Evolutionary conservation across 2,329 filamentous ascomycete species (phyloP).

Genomic region (Sporothrix humicola): DNA sequence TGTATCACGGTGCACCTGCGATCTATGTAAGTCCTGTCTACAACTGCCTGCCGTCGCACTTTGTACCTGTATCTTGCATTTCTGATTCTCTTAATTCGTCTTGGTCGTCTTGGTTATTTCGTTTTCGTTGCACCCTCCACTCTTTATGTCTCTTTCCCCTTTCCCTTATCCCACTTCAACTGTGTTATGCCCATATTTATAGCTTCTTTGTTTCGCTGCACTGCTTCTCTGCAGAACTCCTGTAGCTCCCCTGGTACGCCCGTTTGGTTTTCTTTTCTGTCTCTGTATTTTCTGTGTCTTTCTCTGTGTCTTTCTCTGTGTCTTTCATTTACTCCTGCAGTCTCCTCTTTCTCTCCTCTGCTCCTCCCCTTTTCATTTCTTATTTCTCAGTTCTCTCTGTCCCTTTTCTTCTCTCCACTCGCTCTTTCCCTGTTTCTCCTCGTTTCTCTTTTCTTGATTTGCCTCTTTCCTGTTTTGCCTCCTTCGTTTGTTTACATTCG

Average conservation of each 20-base stretch:
- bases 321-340: neutral
- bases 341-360: neutral
- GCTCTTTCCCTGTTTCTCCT: neutral
- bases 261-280: neutral
- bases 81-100: neutral
- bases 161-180: neutral
- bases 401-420: neutral
- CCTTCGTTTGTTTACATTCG: neutral
- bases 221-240: neutral
- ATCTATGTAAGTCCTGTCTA: neutral
- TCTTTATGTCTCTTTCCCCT: slow-evolving; percentile 21
- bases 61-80: slow-evolving; percentile 8
- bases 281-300: neutral
- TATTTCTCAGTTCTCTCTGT: neutral
- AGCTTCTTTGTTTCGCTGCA: neutral
- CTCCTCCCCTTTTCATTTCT: neutral
- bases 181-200: neutral
- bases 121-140: neutral
- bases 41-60: neutral
- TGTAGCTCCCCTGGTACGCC: neutral
- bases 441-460: neutral
- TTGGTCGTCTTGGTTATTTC: neutral
- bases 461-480: neutral
- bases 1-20: neutral
- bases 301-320: neutral